Conservation (phyloP, 78 protist genomes). For the Pigoraptor vietnamica region DNA sequence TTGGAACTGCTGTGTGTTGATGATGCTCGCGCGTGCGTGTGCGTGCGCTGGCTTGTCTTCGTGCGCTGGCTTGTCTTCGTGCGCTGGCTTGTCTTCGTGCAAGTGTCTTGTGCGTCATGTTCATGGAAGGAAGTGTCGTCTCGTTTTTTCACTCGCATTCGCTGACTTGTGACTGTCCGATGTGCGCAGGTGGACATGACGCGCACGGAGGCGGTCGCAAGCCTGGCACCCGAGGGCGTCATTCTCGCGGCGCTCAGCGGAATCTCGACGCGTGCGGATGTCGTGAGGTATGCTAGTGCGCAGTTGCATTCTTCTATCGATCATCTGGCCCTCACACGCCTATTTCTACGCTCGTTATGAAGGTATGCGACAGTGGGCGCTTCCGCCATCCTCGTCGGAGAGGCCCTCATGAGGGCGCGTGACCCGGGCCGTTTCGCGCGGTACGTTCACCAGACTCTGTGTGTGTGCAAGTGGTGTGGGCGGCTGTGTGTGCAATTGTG, state of each 20-base stretch:
- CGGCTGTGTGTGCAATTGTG: too few species aligned
- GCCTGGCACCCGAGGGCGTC: not conserved
- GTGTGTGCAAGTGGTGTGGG: too few species aligned
- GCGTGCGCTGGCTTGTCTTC: not conserved
- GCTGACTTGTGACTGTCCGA: too few species aligned
- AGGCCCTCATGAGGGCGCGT: constrained; percentile 44
- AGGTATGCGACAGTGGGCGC: constrained; percentile 14
- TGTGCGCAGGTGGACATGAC: not conserved
- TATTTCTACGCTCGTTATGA: too few species aligned
- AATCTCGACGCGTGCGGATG: constrained; percentile 29
- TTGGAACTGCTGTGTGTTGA: not conserved
- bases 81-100: too few species aligned
- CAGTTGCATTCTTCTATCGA: too few species aligned
- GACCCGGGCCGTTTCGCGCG: not conserved
- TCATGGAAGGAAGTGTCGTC: too few species aligned
- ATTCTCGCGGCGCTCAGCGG: constrained; percentile 29
- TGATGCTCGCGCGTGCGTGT: constrained; percentile 4
- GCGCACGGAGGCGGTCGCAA: not conserved
- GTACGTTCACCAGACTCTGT: too few species aligned
- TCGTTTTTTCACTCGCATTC: too few species aligned
- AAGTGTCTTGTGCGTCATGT: too few species aligned
- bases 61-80: too few species aligned
- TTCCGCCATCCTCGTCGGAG: constrained; percentile 51
- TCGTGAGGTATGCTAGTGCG: not conserved
- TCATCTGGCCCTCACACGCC: too few species aligned